Evolutionary conservation across 768 basidiomycete genomes (phyloP), one percentile per base, ranked within the genome.

Genomic region (Tricholoma sp.): DNA sequence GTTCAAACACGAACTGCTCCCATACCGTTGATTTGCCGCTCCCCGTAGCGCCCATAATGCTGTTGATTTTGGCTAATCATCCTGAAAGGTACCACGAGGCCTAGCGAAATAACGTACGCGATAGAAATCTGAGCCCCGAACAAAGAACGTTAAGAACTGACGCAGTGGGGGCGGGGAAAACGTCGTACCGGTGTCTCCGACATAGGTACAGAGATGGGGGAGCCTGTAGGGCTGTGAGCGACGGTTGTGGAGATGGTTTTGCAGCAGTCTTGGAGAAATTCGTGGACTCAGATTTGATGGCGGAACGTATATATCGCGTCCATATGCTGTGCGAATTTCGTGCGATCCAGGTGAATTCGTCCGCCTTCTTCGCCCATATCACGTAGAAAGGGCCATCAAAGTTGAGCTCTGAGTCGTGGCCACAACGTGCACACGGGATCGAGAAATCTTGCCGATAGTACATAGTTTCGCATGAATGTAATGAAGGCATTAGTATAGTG

Each of bases 21-120:
- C 53, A 10, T 13, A 54, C 53, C 15, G 53, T 8, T 1, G 53
- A 44, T 54, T 54, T 54, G 3, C 53, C 53, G 13, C 42, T 54
- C 13, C 53, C 53, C 8, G 53, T 54, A 1, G 53, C 42, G 24
- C 53, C 53, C 53, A 54, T 54, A 20, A 62, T 41, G 5, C 18
- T 44, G 36, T 13, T 7, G 10, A 18, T 18, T 7, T 41, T 42
- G 17, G 18, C 3, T 42, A 42, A 17, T 18, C 6, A 42, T 39
- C 15, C 37, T 42, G 41, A 24, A 24, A 24, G 24, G 24, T 10
- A 8, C 3, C 41, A 42, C 7, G 13, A 6, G 17, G 9, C 24
- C 17, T 18, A 42, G n/a, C 17, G 6, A 17, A 42, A 1, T 10
- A 42, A 18, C 17, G 3, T 18, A 42, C 41, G 41, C 41, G 6